Base-by-base conservation (phyloP, 352 stramenopile genomes). In the Globisporangium carolinianum region DNA sequence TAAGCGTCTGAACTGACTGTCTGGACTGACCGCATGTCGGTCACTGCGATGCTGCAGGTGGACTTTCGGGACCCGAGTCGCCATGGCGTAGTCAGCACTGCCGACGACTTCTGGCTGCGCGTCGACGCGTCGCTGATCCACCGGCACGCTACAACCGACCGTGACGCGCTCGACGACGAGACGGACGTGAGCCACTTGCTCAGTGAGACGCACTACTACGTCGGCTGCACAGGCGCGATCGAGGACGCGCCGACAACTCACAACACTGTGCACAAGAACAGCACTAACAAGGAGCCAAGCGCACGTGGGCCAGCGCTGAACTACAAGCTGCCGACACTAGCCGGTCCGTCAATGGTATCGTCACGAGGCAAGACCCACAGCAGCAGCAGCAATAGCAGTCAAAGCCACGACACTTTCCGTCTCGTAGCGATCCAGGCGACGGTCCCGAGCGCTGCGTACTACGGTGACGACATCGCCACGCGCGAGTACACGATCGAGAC, bases 401-500 rank as follows among this genome's bases (percentile, higher is more conserved):
- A 52, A 0, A 24, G 8, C 12, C 47, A 58, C 37, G 58, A 74
- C 39, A 55, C 59, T 8, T 85, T 87, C 55, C 69, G 76, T 6
- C 45, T 89, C 18, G 70, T 82, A 47, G 68, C 71, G 1, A 86
- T 89, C 75, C 83, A 80, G 58, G 76, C 79, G 6, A 62, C 54
- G 2, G 69, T 75, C 5, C 76, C 79, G 6, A 76, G 68, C 9
- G 50, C 38, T 24, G 71, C 69, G 15, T 75, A 72, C 53, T 89
- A 89, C 46, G 79, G 79, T 32, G 75, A 86, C 55, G 79, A 89
- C 60, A 51, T 43, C 1, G 75, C 75, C 32, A 89, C 79, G 18
- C 76, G 76, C 8, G 79, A 87, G 65, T 85, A 76, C 61, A 61
- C 75, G 3, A 53, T 74, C 10, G 79, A 89, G 69, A 85, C 75